Evolutionary conservation across 1,284 basidiomycete genomes (phyloP), one percentile per base, ranked within the genome.

Genomic region (Papiliotrema terrestris): DNA sequence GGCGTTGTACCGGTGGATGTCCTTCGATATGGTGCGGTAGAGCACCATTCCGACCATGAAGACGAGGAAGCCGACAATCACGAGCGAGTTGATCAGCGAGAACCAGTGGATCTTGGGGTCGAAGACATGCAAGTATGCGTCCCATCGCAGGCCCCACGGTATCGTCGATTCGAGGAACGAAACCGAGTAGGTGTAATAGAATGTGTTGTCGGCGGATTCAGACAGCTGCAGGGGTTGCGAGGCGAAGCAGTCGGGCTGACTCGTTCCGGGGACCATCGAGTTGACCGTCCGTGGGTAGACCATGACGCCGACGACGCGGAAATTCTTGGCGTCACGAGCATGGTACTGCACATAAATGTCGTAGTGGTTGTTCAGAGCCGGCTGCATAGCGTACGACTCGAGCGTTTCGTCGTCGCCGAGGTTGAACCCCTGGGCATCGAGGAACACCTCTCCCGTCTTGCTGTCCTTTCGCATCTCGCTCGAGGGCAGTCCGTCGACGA

Each of bases 1-100:
- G 8, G 91, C 89, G 69, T 98, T 96, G 78, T 98, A 98, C n/a
- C 93, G 84, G 51, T 85, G 86, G 59, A 98, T 95, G 79, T 98
- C 95, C 70, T 90, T 86, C 38, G 87, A 85, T 44, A 98, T 88
- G 37, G 86, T 92, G 52, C 92, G 84, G 58, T 88, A 78, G 19
- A 98, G 83, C 57, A 98, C 86, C 84, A 94, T 89, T 45, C 85
- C 87, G 38, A 98, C 94, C 91, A 98, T 69, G 51, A 86, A 83
- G 66, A 89, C 92, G 8, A 98, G 84, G 82, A 98, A 92, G 44
- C 90, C 80, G 32, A 87, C 90, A 59, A 96, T 91, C 58, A 94
- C 86, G 32, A 96, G 79, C 6, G 93, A 94, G 78, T 98, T 98
- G 72, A 97, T 83, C 56, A 98, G 82, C 64, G 89, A 92, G 78